Percentiles rank a stretch among this genome's conserved stretches.
These are phyloP conservation scores for Arxiozyma slooffiae DNA, from an alignment of 1,139 yeast species.

Conservation along the genomic window DNA sequence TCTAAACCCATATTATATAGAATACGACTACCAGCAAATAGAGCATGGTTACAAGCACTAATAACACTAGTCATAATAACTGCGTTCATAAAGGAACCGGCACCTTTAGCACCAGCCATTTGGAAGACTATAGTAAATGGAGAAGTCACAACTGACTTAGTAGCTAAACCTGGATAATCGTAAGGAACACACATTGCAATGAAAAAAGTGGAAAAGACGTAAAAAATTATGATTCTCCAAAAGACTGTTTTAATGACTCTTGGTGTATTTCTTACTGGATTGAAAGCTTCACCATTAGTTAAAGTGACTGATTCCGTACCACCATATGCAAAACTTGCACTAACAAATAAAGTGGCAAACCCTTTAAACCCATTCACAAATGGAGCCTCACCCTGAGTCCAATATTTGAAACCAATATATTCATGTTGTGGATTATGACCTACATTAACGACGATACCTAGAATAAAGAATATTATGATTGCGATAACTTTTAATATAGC, in stretches of 20 bases:
- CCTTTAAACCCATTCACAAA: slow-evolving; percentile 35
- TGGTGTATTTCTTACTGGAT: slow-evolving; percentile 50
- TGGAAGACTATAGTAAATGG: slow-evolving; percentile 60
- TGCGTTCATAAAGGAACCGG: slow-evolving; percentile 42
- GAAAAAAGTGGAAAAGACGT: slow-evolving; percentile 38
- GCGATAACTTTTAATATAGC: slow-evolving; percentile 52
- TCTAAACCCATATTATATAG: slow-evolving; percentile 40
- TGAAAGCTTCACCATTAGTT: slow-evolving; percentile 57
- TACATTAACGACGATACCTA: slow-evolving; percentile 40
- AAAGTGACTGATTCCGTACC: slow-evolving; percentile 58
- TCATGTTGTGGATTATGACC: slow-evolving; percentile 37
- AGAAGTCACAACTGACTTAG: slow-evolving; percentile 42
- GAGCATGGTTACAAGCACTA: slow-evolving; percentile 45
- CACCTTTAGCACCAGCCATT: slow-evolving; percentile 38
- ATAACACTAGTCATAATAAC: slow-evolving; percentile 42
- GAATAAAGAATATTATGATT: slow-evolving; percentile 44
- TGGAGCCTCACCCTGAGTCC: slow-evolving; percentile 42
- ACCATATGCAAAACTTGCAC: slow-evolving; percentile 61
- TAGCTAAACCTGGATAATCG: slow-evolving; percentile 34
- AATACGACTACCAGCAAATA: slow-evolving; percentile 42
- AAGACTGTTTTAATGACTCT: slow-evolving; percentile 50
- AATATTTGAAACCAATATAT: slow-evolving; percentile 42
- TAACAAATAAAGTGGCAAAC: slow-evolving; percentile 38
- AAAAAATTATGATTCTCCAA: slow-evolving; percentile 41
- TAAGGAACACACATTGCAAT: slow-evolving; percentile 42